Evolutionary conservation across 345 rosid genomes (phyloP), one percentile per base, ranked within the genome.

Genomic region (Eutrema japonicum): DNA sequence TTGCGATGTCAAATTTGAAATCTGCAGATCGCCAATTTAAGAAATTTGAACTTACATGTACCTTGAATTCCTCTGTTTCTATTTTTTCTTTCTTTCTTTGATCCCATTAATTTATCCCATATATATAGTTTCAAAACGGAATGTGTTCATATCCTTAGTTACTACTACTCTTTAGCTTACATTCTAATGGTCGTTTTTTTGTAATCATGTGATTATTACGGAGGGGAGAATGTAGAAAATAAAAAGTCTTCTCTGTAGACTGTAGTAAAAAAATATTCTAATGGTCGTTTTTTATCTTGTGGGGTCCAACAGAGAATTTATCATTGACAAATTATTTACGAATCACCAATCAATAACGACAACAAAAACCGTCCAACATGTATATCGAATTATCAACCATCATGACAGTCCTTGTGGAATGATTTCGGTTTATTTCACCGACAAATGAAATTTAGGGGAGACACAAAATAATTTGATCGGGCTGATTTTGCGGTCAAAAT

Each of bases 401-500:
- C 78, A 74, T 74, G 27, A 66, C 60, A 38, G 77, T 74, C 77
- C 72, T 74, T 49, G 37, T 9, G 58, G n/a, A 65, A 56, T 73
- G 59, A 73, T 65, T 56, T n/a, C n/a, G n/a, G n/a, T n/a, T n/a
- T n/a, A n/a, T n/a, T n/a, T 65, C 58, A 32, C 58, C 66, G 77
- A 55, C 65, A 64, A 37, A 46, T 46, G 10, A 14, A 29, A 67
- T 36, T 47, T 58, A n/a, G 1, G 26, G 32, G 58, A 65, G 77
- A 73, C 66, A 73, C 2, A 65, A 35, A 14, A 46, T 53, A 14
- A 36, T 47, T 64, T 27, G 12, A 1, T 11, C 8, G 7, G 7
- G 66, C 59, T 56, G 71, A 73, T 73, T 73, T 65, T 72, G 48
- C 76, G 76, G 70, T 63, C 76, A 43, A 63, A 52, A 63, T 72